Conservation (phyloP, 495 filamentous ascomycete genomes). For the Hyaloscypha variabilis region DNA sequence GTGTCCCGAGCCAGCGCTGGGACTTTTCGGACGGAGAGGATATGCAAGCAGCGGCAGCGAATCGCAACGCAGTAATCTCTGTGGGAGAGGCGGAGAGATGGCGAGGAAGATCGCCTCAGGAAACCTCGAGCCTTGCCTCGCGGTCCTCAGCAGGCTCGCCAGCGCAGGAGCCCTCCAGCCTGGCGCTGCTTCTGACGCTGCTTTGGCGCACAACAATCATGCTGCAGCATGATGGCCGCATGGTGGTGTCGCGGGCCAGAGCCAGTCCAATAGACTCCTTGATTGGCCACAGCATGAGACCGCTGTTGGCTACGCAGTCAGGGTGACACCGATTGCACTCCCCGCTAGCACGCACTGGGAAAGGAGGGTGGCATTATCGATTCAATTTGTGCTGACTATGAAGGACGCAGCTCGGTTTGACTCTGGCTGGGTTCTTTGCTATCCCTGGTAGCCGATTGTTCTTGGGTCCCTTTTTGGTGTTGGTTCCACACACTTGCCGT, state of each 20-base stretch:
- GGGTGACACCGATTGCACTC: neutral
- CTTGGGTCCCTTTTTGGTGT: conserved; percentile 6
- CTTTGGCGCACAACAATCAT: conserved; percentile 1
- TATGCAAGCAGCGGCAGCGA: conserved; percentile 5
- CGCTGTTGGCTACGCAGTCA: conserved; percentile 3
- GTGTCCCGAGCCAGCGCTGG: neutral
- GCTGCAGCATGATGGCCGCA: conserved; percentile 8
- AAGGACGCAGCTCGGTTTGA: neutral
- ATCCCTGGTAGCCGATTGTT: neutral
- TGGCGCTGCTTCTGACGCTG: too few species aligned
- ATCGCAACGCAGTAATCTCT: neutral
- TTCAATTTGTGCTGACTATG: conserved; percentile 9
- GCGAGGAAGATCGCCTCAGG: too few species aligned
- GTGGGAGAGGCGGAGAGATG: neutral
- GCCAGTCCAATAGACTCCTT: neutral
- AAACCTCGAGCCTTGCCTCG: neutral
- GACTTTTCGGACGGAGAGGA: neutral
- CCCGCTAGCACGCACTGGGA: neutral
- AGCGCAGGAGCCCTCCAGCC: neutral
- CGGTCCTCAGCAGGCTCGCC: neutral
- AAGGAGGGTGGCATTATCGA: conserved; percentile 13
- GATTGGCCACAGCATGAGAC: conserved; percentile 7
- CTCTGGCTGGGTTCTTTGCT: neutral
- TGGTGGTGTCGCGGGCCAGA: conserved; percentile 4
- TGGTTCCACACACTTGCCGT: conserved; percentile 8